Evolutionary conservation across 2,329 filamentous ascomycete species (phyloP), one percentile per base, ranked within the genome.

Genomic region (Scedosporium dehoogii): DNA sequence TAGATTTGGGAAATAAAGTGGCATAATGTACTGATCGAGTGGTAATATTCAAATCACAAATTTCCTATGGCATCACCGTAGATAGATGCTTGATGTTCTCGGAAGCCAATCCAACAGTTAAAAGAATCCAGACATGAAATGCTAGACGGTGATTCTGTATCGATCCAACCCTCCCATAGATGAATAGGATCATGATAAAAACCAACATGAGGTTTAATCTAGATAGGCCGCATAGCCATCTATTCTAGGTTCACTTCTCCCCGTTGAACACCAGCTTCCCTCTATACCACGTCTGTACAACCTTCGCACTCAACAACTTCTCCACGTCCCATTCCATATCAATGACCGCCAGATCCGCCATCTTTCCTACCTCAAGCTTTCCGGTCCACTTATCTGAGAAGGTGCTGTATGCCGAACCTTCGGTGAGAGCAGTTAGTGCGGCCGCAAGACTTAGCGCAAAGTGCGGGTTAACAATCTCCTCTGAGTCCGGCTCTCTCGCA

Each of bases 321-420:
- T 75, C 75, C 18, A 76, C 73, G 23, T 77, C 74, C 75, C 80
- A 80, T 25, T 75, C 71, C 73, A 83, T 70, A 56, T 75, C 73
- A 2, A 74, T 67, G 1, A 76, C 69, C 3, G 81, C 79, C 61
- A 87, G 84, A 66, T 88, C 85, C 0, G 85, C 85, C 65, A 78
- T 74, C 68, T 80, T 73, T 0, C 84, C 84, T 0, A 70, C 71
- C 66, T 77, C 75, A 62, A 88, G 67, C 59, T 75, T 79, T 0
- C 85, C 85, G 0, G 81, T 74, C 69, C 78, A 75, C 2, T 71
- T 68, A 38, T 87, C 85, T 1, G 80, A 79, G 66, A 85, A 86
- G n/a, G 78, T 81, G 14, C 80, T 82, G 67, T 81, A 83, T 1
- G 85, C 84, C 4, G 79, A 79, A 0, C 85, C 85, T 46, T 73